Evolutionary conservation across 148 eudicot species (phyloP).

Genomic region (Spergularia bocconei): DNA sequence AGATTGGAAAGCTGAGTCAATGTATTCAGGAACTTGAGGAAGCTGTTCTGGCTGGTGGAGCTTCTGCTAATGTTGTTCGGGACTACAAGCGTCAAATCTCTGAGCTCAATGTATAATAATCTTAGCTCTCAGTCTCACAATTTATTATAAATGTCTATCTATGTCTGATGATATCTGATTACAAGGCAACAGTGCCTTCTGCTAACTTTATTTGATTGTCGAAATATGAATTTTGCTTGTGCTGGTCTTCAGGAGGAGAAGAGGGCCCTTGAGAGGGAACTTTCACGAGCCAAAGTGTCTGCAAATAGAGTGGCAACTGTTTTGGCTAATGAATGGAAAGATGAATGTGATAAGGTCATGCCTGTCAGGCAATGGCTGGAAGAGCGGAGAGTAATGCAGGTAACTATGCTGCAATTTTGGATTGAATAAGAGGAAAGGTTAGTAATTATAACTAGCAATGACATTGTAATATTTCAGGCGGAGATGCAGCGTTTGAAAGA

Average conservation of each 20-base stretch:
- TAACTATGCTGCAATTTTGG: slow-evolving; percentile 14
- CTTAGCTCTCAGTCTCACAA: neutral
- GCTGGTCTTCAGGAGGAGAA: slow-evolving; percentile 65
- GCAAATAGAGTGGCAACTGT: slow-evolving; percentile 84
- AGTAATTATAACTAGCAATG: neutral
- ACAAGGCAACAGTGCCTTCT: neutral
- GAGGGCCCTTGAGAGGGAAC: slow-evolving; percentile 79
- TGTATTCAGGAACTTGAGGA: slow-evolving; percentile 85
- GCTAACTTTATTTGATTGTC: neutral
- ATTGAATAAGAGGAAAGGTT: neutral
- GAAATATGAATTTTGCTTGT: slow-evolving; percentile 10
- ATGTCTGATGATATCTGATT: slow-evolving; percentile 1
- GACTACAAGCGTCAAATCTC: slow-evolving; percentile 68
- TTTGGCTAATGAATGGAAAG: slow-evolving; percentile 96
- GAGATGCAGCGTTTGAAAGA: slow-evolving; percentile 80
- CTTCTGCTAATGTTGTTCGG: slow-evolving; percentile 76
- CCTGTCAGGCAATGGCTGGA: slow-evolving; percentile 92
- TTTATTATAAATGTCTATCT: neutral
- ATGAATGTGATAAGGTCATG: slow-evolving; percentile 90
- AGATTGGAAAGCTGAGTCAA: slow-evolving; percentile 79
- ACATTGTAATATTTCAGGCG: slow-evolving; percentile 42
- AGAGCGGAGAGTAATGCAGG: slow-evolving; percentile 79
- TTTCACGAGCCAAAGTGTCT: slow-evolving; percentile 81
- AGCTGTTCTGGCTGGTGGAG: slow-evolving; percentile 77
- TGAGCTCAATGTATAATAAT: slow-evolving; percentile 52